Percentiles rank a stretch among this genome's conserved stretches.
phyloP scores from a whole-genome alignment of 148 eudicot genomes.

The Nepenthes mirabilis region DNA sequence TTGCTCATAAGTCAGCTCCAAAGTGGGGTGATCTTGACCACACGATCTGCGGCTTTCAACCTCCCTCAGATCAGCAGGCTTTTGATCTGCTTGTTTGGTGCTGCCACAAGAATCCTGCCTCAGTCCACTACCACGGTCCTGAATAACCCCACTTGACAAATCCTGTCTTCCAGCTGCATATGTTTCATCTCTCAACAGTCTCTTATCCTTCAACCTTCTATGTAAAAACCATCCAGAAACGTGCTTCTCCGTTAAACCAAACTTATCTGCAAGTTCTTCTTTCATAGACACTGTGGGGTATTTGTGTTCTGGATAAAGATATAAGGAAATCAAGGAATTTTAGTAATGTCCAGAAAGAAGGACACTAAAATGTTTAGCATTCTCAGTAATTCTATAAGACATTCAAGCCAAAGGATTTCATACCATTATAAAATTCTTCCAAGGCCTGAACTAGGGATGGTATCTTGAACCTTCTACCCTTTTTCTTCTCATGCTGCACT shows the following conservation, averaged over 20 bases:
- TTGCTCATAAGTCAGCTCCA: constrained; percentile 40
- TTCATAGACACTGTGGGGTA: constrained; percentile 76
- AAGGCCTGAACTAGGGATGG: constrained; percentile 65
- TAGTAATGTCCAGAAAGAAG: not conserved
- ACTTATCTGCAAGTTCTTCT: constrained; percentile 44
- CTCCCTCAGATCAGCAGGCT: constrained; percentile 50
- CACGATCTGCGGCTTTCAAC: constrained; percentile 63
- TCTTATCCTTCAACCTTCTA: constrained; percentile 90
- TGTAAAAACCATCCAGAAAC: constrained; percentile 98
- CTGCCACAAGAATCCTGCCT: constrained; percentile 96
- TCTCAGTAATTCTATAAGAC: not conserved
- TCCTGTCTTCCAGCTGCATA: constrained; percentile 59
- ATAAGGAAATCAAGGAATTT: not conserved
- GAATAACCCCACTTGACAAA: constrained; percentile 62
- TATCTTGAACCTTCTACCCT: constrained; percentile 63
- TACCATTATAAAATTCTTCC: constrained; percentile 82
- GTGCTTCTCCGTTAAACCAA: constrained; percentile 81
- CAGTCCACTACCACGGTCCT: constrained; percentile 77
- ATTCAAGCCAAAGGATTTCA: not conserved
- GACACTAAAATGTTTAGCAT: not conserved
- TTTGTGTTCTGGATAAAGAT: constrained; percentile 55
- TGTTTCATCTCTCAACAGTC: constrained; percentile 30
- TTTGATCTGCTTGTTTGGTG: constrained; percentile 72
- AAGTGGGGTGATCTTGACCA: constrained; percentile 29
- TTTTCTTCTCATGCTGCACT: constrained; percentile 50